Evolutionary conservation across 2,329 filamentous ascomycete genomes (phyloP), one percentile per base, ranked within the genome.

Genomic region (Aureobasidium uvarum): DNA sequence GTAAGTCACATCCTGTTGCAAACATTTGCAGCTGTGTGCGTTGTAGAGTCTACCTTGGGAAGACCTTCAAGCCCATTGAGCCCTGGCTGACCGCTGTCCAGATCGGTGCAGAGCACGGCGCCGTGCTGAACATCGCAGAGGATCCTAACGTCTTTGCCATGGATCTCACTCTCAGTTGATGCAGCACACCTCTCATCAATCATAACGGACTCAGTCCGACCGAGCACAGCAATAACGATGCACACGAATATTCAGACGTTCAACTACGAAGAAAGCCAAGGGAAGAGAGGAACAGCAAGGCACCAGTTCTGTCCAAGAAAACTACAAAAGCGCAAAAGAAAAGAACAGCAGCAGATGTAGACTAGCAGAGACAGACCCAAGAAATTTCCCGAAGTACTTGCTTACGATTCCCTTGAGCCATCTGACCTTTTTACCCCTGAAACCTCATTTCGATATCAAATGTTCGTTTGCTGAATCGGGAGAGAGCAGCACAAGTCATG

Each of bases 281-380:
- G 28, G 43, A 46, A 6, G 20, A 46, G 20, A 23, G 13, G 20
- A 46, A 10, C 23, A 46, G 20, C 43, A 46, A 46, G n/a, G 10
- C 18, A 11, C 20, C 18, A 23, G 48, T 31, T 33, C 48, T 51
- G 48, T n/a, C 25, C 28, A 51, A 8, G 6, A 51, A 20, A 18
- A n/a, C 25, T n/a, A 54, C 31, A 8, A 54, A 20, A 38, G 31
- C 7, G 14, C 20, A 48, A 48, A 23, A 11, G 38, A 13, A 18
- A 14, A 38, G 23, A 1, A 16, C 25, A 38, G 20, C n/a, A 36
- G 8, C 31, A 54, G 31, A 54, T 38, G 31, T 38, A 54, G 10
- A 54, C 33, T 54, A 54, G 50, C 50, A 54, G 50, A 54, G 50
- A 23, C 50, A 52, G 31, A 33, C 11, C 50, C 50, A 20, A 23